Evolutionary conservation across 2,329 filamentous ascomycete genomes (phyloP).

Genomic region (Escovopsis sp.): DNA sequence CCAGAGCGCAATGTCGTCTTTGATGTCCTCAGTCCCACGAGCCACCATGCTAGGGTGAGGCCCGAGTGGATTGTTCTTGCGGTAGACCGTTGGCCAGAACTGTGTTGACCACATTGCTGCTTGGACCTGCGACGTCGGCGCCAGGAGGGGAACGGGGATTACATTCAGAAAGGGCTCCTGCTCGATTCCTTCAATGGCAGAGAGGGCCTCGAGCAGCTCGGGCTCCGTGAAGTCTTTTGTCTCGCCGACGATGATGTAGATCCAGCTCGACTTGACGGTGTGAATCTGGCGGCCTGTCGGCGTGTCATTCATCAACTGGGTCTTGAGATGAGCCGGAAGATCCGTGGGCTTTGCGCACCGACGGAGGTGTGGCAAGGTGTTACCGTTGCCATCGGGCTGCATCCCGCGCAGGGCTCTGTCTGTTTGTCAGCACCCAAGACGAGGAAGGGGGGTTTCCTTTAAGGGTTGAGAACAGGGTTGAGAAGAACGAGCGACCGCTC

Average conservation of each 20-base stretch:
- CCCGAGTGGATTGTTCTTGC: constrained; percentile 75
- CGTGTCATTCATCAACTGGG: constrained; percentile 45
- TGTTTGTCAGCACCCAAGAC: constrained; percentile 7
- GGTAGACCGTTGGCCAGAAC: constrained; percentile 77
- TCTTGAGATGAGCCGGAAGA: constrained; percentile 50
- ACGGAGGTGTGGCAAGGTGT: constrained; percentile 56
- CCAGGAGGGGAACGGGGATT: constrained; percentile 55
- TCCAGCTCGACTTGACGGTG: constrained; percentile 44
- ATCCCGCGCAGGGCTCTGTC: constrained; percentile 39
- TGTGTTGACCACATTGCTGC: constrained; percentile 58
- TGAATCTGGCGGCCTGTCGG: constrained; percentile 39
- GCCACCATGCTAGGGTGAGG: constrained; percentile 64
- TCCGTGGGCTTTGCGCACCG: constrained; percentile 59
- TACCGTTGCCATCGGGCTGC: constrained; percentile 45
- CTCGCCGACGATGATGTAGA: constrained; percentile 42
- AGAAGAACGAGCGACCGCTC: not conserved
- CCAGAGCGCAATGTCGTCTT: constrained; percentile 47
- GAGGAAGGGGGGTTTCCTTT: too few relatives aligned
- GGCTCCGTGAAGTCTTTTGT: constrained; percentile 36
- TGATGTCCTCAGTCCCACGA: constrained; percentile 55
- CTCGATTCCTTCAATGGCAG: constrained; percentile 34
- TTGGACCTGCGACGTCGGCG: constrained; percentile 63
- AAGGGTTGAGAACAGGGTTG: too few relatives aligned
- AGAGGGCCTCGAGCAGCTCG: constrained; percentile 34
- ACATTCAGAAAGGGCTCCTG: constrained; percentile 42